Evolutionary conservation across 768 basidiomycete genomes (phyloP).

Genomic region (Russula virescens): DNA sequence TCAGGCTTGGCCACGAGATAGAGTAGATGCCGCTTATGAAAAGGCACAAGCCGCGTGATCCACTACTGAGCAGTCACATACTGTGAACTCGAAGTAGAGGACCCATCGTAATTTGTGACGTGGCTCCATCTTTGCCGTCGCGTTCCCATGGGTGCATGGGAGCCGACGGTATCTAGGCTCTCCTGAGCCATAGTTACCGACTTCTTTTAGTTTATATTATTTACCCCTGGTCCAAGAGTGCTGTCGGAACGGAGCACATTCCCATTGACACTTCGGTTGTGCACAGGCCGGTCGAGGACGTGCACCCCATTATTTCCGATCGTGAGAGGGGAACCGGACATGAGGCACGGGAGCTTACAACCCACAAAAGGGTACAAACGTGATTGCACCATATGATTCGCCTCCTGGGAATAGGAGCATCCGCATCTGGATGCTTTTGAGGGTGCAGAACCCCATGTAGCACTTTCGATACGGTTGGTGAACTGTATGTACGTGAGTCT

Average conservation of each 20-base stretch:
- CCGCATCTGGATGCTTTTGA: no score
- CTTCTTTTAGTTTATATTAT: neutral
- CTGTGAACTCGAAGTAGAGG: neutral
- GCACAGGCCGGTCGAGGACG: neutral
- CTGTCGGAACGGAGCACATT: no score
- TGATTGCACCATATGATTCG: no score
- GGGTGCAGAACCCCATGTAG: no score
- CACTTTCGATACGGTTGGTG: no score
- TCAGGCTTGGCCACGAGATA: conserved; percentile 10
- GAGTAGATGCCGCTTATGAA: conserved; percentile 12
- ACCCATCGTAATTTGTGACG: neutral
- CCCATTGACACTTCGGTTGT: neutral
- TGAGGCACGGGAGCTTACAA: no score
- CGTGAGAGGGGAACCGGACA: neutral
- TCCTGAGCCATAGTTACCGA: neutral
- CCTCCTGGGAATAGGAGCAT: no score
- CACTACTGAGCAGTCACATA: neutral
- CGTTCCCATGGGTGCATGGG: neutral
- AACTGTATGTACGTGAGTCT: no score
- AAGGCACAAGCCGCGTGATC: neutral
- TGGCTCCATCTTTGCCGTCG: neutral
- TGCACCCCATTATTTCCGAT: no score
- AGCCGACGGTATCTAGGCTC: neutral
- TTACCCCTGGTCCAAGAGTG: neutral
- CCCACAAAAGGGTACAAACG: no score